Evolutionary conservation across 2,329 filamentous ascomycete species (phyloP), one percentile per base, ranked within the genome.

Genomic region (Talaromyces marneffei): DNA sequence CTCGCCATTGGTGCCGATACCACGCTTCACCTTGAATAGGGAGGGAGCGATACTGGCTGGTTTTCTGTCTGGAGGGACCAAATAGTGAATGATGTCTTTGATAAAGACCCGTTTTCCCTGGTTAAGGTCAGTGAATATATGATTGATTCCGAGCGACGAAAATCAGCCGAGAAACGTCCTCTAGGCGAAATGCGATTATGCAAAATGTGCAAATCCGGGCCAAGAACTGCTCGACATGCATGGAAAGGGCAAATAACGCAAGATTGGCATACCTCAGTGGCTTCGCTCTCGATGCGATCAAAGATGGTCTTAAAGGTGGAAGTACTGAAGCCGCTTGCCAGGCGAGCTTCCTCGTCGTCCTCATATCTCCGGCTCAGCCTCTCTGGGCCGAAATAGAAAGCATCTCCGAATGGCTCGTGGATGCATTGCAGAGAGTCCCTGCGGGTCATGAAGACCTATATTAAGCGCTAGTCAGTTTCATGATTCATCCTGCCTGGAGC

Each of bases 381-480:
- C 78, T 99, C 94, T 6, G 93, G 92, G 57, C 94, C 93, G 72
- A 89, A 97, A 79, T 97, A 97, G 74, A 93, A 97, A 64, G 92
- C 90, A 77, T 97, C 94, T 59, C 93, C 93, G 77, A 97, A 97
- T 4, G 94, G 94, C 79, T 99, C 94, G 75, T 97, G 94, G 68
- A 94, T 82, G 73, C 91, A 96, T 69, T 88, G 82, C 63, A 97
- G 83, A 59, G 83, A 87, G 71, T 96, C 88, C 68, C 85, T 85
- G 67, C 91, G 89, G 69, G 92, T 96, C 93, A 97, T 97, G 77
- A 99, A 97, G 66, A 97, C 92, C 90, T 94, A 67, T 16, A 29
- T 20, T 33, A 12, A 18, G 14, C 18, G 55, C 29, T 25, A 50
- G 58, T 60, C 39, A 59, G 65, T 39, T 42, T 33, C 25, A 52